A percentile compares a stretch with the other conserved stretches of the same genome.
These are phyloP conservation scores for Tuber borchii DNA, from an alignment of 495 filamentous ascomycete species.

Conservation along the genomic window DNA sequence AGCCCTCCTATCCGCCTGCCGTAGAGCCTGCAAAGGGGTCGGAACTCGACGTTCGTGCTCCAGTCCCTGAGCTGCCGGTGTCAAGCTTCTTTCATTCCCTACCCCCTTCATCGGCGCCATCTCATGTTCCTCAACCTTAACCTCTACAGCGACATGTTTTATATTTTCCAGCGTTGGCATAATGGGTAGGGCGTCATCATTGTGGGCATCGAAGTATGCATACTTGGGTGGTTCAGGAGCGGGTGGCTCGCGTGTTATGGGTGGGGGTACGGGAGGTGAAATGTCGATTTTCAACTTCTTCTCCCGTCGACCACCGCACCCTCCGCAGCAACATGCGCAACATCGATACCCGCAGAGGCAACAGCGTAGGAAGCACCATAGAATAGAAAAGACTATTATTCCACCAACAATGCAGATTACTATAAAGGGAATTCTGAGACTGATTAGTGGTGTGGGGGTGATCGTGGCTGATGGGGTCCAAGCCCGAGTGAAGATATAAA, in stretches of 20 bases:
- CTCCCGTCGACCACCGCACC: conserved; percentile 25
- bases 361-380: conserved; percentile 38
- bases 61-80: background rate
- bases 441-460: background rate
- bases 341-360: conserved; percentile 35
- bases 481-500: background rate
- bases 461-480: background rate
- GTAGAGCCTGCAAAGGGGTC: background rate
- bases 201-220: conserved; percentile 28
- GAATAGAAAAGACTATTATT: conserved; percentile 22
- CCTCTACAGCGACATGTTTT: conserved; percentile 24
- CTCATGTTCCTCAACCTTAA: conserved; percentile 31
- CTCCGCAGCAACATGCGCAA: conserved; percentile 39
- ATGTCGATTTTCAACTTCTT: conserved; percentile 11
- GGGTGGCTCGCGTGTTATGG: conserved; percentile 26
- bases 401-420: conserved; percentile 35
- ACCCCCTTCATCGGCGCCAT: conserved; percentile 11
- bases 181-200: conserved; percentile 31
- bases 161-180: conserved; percentile 31
- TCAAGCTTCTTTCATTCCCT: background rate
- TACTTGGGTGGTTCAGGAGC: conserved; percentile 30
- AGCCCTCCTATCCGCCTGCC: background rate
- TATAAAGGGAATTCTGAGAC: conserved; percentile 34
- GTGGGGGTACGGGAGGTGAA: conserved; percentile 6
- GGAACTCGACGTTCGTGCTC: conserved; percentile 7